A percentile compares a stretch with the other conserved stretches of the same genome.
Conservation (phyloP, 83 land plant genomes). For the Larix sibirica region DNA sequence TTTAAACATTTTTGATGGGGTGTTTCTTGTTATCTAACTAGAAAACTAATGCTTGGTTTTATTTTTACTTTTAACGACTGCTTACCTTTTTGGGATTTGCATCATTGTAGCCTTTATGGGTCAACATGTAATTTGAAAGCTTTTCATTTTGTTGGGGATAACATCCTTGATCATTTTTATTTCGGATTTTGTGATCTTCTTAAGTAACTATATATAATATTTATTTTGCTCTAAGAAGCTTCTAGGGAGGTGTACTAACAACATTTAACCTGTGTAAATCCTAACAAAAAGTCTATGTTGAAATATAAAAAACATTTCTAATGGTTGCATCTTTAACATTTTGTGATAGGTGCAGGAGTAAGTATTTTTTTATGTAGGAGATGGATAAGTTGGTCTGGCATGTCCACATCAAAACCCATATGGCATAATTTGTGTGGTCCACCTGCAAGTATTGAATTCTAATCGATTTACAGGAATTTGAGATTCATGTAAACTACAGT, state of each 20-base stretch:
- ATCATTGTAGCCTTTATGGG: constrained; percentile 52
- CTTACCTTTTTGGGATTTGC: constrained; percentile 35
- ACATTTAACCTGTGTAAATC: neutral
- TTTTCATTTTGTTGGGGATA: constrained; percentile 47
- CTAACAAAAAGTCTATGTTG: neutral
- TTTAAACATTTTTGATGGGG: neutral
- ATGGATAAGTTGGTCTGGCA: no score
- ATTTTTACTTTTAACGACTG: constrained; percentile 28
- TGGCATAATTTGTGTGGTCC: no score
- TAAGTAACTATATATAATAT: constrained; percentile 18
- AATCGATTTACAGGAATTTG: no score
- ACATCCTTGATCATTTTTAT: constrained; percentile 68
- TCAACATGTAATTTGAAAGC: constrained; percentile 45
- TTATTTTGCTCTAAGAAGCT: neutral
- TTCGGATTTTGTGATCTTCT: constrained; percentile 49
- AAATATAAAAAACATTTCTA: neutral
- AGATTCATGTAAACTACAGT: no score
- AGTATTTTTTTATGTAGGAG: constrained; percentile 18
- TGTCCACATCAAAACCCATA: no score
- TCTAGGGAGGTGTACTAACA: neutral
- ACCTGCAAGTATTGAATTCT: no score
- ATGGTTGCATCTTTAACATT: neutral
- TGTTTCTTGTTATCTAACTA: neutral
- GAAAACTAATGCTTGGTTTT: neutral
- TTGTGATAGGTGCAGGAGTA: constrained; percentile 35